A percentile compares a stretch with the other conserved stretches of the same genome.
Conservation (phyloP, 768 basidiomycete genomes). For the Leccinum obscurum region DNA sequence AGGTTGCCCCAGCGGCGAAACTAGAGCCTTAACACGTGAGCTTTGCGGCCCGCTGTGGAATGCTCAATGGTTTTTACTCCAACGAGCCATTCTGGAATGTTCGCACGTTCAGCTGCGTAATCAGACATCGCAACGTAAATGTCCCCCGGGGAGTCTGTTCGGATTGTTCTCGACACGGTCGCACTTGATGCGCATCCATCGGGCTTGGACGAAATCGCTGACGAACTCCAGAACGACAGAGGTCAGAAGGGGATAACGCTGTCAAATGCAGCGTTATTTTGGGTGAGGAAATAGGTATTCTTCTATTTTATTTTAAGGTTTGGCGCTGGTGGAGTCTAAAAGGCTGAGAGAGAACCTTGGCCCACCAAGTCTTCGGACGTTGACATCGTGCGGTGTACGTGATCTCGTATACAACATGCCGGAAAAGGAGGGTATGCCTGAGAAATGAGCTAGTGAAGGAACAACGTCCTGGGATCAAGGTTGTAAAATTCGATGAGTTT, state of each 20-base stretch:
- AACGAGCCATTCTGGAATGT: background rate
- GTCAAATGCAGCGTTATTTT: conserved; percentile 19
- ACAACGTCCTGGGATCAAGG: conserved; percentile 10
- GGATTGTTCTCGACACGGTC: conserved; percentile 15
- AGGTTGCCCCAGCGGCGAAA: conserved; percentile 8
- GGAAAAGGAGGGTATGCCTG: conserved; percentile 22
- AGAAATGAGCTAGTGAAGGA: conserved; percentile 18
- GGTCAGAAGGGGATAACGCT: conserved; percentile 22
- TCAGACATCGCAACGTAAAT: conserved; percentile 8
- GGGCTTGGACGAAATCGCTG: conserved; percentile 7
- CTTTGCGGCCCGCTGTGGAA: conserved; percentile 1
- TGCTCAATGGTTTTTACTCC: background rate
- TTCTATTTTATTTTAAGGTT: conserved; percentile 9
- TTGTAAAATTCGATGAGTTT: conserved; percentile 8
- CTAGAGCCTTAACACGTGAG: conserved; percentile 15
- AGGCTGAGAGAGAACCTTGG: conserved; percentile 27
- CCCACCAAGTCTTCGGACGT: conserved; percentile 8
- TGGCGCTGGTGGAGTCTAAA: conserved; percentile 18
- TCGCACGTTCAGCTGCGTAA: conserved; percentile 15
- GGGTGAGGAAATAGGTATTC: conserved; percentile 2
- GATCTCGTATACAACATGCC: conserved; percentile 21
- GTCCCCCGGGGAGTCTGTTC: conserved; percentile 8
- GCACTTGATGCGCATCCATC: conserved; percentile 9
- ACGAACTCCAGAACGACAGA: conserved; percentile 18
- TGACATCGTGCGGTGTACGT: conserved; percentile 25